Evolutionary conservation across 2,329 filamentous ascomycete species (phyloP).

Genomic region (Colletotrichum echinochloae): DNA sequence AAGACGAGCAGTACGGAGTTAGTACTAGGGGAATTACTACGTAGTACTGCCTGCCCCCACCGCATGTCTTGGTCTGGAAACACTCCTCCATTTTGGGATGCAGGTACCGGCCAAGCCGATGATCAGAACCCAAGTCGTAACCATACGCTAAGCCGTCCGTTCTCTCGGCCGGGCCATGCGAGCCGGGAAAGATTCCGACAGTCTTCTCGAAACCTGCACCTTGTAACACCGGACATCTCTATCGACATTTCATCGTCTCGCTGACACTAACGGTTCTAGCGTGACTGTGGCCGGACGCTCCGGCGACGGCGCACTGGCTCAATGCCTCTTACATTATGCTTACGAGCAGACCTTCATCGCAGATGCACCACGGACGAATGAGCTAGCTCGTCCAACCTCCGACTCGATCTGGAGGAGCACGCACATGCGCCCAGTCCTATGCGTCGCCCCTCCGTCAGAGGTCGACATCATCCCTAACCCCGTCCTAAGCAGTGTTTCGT

Average conservation of each 20-base stretch:
- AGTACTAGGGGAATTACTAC: background rate
- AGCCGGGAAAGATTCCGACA: conserved; percentile 26
- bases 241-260: background rate
- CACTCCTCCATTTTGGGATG: background rate
- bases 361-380: conserved; percentile 4
- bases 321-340: background rate
- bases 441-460: conserved; percentile 27
- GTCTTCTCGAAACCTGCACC: conserved; percentile 37
- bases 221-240: background rate
- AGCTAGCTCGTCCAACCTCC: conserved; percentile 14
- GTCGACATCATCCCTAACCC: conserved; percentile 32
- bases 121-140: conserved; percentile 12
- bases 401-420: conserved; percentile 14
- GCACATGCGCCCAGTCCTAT: conserved; percentile 27
- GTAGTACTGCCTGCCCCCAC: background rate
- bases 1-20: background rate
- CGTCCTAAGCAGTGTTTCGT: conserved; percentile 6
- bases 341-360: background rate
- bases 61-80: background rate
- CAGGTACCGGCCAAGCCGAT: conserved; percentile 29
- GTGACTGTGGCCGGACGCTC: conserved; percentile 20
- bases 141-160: conserved; percentile 13
- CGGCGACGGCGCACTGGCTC: conserved; percentile 22
- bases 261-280: conserved; percentile 7
- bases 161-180: conserved; percentile 13